Evolutionary conservation across 1,284 basidiomycete species (phyloP), one percentile per base, ranked within the genome.

Genomic region (Apiotrichum sp.): DNA sequence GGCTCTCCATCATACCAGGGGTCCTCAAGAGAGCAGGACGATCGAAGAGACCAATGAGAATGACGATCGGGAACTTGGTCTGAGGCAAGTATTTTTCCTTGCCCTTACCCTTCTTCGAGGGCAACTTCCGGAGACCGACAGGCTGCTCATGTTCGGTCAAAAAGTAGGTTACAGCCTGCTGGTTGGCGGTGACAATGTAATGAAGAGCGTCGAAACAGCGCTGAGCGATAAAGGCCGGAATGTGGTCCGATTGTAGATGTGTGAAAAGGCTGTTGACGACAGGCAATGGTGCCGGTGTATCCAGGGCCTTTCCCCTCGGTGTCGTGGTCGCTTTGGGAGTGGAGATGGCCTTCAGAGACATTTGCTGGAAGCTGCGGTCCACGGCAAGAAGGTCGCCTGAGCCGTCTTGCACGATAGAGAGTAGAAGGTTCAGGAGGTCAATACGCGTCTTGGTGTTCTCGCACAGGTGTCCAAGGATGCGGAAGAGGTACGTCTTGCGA

Each of bases 351-450:
- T 85, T 84, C 61, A 92, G 81, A 1, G 88, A 88, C 86, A 98
- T 86, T 72, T 95, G 90, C 6, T 91, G 83, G 71, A 96, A 97
- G 68, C 90, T 93, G 70, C 86, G 88, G 77, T 98, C 96, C 16
- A 98, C 91, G 0, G 89, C 84, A 4, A 87, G 85, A 9, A 95
- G 81, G 72, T 98, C 96, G 11, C 88, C 90, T 1, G 92, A 89
- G 14, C 95, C 95, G 66, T 97, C 96, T 73, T 97, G 91, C 4
- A 98, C 80, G 59, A 98, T 91, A 61, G 85, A 87, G 10, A 99
- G 81, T 16, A 99, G 82, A 33, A 97, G 82, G 69, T 92, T 93
- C 78, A 98, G 88, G 33, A 98, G 81, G 66, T 99, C 96, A 3
- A 84, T 85, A 22, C 95, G 84, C 2, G 93, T 95, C 71, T 88